Base-by-base conservation (phyloP, 345 rosid genomes). In the Ricinus communis region DNA sequence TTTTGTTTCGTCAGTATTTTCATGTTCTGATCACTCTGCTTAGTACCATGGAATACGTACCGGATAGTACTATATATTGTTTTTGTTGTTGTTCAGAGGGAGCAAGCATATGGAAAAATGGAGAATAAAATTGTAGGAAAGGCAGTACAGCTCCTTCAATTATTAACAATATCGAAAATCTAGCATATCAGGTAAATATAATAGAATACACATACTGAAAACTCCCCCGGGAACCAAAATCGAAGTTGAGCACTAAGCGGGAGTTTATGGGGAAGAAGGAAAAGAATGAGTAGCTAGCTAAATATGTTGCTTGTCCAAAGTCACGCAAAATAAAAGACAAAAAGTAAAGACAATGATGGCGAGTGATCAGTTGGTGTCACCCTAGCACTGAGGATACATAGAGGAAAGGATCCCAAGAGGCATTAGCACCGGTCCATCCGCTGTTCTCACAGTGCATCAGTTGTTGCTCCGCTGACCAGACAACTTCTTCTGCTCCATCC, bases 321-420 rank as follows among this genome's bases (percentile, higher is more conserved):
- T 3, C 9, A 8, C 25, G 4, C 38, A 53, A 53, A 53, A 5
- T n/a, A 8, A 53, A 53, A 21, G 8, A 19, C 8, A 0, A 0
- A 53, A n/a, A 53, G 9, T 18, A 53, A 10, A 8, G n/a, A 53
- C 12, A 21, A 54, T n/a, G n/a, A n/a, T n/a, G n/a, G n/a, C n/a
- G n/a, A n/a, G n/a, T n/a, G n/a, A n/a, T 25, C 2, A 43, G 8
- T 25, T 22, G 51, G 9, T 33, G 41, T 82, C 70, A 82, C 85
- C n/a, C 82, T 25, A 83, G 70, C 65, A 68, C 73, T 24, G 82
- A 81, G 31, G 85, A 79, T 59, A 72, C 75, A 62, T 65, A 85
- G 22, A 81, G 67, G 27, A 79, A 71, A 60, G 84, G 89, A 79
- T 83, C 89, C 83, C 88, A 85, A 14, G 72, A 45, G 51, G 47